A percentile compares a stretch with the other conserved stretches of the same genome.
These are phyloP conservation scores for Gonapodya prolifera DNA, from an alignment of 192 early-diverging fungal genomes.

Conservation along the genomic window DNA sequence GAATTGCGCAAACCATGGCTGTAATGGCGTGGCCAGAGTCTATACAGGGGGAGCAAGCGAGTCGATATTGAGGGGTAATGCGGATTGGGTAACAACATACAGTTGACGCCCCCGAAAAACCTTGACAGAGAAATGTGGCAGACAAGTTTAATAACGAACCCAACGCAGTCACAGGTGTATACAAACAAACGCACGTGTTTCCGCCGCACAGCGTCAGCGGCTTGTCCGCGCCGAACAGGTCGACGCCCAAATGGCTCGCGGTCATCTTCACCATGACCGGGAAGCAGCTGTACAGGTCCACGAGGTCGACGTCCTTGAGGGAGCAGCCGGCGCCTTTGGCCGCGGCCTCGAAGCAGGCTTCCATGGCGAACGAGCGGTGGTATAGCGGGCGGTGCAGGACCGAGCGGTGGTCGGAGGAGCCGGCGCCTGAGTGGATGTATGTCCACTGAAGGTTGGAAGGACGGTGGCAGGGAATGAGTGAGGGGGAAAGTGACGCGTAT, in stretches of 20 bases:
- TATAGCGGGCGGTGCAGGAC: background rate
- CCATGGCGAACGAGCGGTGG: constrained; percentile 2
- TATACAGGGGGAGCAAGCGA: background rate
- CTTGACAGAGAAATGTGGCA: background rate
- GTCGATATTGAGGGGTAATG: background rate
- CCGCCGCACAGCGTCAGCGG: constrained; percentile 3
- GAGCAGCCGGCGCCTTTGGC: background rate
- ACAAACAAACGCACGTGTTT: background rate
- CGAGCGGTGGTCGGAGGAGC: background rate
- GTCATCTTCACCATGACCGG: constrained; percentile 4
- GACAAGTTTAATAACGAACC: background rate
- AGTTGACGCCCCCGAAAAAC: constrained; percentile 4
- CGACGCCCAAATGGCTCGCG: background rate
- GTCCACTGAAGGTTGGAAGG: background rate
- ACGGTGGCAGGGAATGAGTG: no score
- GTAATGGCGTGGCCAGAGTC: background rate
- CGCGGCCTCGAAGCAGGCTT: constrained; percentile 2
- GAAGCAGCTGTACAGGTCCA: constrained; percentile 2
- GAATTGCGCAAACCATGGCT: background rate
- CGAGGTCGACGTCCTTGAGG: background rate
- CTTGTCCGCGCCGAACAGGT: background rate
- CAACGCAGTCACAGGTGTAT: background rate
- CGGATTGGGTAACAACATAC: background rate
- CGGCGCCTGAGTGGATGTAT: background rate
- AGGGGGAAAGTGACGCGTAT: background rate